These are phyloP conservation scores for Plasmodium chabaudi DNA, from an alignment of 169 alveolate genomes.

Conservation along the genomic window DNA sequence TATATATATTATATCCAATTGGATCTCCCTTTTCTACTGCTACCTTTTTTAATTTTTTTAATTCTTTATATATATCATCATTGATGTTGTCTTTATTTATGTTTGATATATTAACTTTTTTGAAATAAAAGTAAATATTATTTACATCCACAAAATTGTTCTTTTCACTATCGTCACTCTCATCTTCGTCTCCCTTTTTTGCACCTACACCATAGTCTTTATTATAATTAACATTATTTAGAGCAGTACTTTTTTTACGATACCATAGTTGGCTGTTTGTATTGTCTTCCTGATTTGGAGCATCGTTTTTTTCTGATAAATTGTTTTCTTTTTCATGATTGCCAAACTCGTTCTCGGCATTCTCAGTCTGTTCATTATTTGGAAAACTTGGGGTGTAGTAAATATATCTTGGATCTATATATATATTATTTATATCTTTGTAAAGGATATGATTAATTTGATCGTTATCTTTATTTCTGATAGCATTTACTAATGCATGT, in stretches of 20 bases:
- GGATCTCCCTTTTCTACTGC: slow-evolving; percentile 50
- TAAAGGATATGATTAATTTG: slow-evolving; percentile 41
- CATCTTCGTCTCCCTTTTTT: not conserved
- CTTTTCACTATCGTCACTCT: not conserved
- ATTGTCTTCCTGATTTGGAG: not conserved
- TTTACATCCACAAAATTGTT: slow-evolving; percentile 48
- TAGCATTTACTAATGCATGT: slow-evolving; percentile 26
- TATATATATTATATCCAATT: slow-evolving; percentile 62
- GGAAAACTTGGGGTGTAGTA: slow-evolving; percentile 24
- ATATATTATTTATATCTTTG: slow-evolving; percentile 64
- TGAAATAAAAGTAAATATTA: slow-evolving; percentile 69
- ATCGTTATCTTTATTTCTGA: slow-evolving; percentile 54
- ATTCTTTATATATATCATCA: slow-evolving; percentile 67
- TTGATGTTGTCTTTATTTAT: slow-evolving; percentile 74
- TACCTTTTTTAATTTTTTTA: slow-evolving; percentile 36
- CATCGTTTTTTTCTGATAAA: too few relatives aligned
- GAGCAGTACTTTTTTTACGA: not conserved
- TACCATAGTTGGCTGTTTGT: not conserved
- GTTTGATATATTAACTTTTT: slow-evolving; percentile 69
- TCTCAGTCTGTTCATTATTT: not conserved
- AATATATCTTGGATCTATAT: slow-evolving; percentile 44
- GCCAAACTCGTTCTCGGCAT: not conserved
- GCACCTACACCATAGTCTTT: not conserved
- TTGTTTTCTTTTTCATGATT: not conserved
- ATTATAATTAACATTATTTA: not conserved